A percentile compares a stretch with the other conserved stretches of the same genome.
phyloP scores from a whole-genome alignment of 164 flowering plant genomes.

The Taxillus chinensis region DNA sequence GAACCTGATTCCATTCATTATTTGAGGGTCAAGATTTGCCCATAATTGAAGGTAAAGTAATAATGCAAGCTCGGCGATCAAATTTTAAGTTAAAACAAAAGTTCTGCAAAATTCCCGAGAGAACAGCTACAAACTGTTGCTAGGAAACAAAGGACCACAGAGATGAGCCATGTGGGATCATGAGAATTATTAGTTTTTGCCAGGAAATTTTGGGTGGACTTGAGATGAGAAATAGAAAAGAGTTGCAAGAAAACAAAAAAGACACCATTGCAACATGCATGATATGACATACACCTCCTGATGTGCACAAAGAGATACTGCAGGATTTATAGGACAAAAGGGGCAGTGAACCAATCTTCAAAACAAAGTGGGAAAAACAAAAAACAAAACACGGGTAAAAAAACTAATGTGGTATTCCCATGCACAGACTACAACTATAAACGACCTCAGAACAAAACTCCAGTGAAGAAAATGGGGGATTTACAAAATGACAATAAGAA shows the following conservation, averaged over 20 bases:
- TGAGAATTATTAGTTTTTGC: neutral
- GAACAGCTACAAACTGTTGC: neutral
- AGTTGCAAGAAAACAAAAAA: constrained; percentile 3
- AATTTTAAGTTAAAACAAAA: too few relatives aligned
- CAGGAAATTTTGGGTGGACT: too few relatives aligned
- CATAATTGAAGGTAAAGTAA: too few relatives aligned
- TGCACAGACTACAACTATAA: constrained; percentile 11
- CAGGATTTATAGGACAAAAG: neutral
- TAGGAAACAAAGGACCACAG: neutral
- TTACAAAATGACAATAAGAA: constrained; percentile 7
- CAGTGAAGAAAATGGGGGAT: neutral
- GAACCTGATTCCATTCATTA: too few relatives aligned
- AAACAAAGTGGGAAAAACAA: neutral
- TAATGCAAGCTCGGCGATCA: too few relatives aligned
- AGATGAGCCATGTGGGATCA: neutral
- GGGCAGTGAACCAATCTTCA: neutral
- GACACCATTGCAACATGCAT: neutral
- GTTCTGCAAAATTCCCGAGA: too few relatives aligned
- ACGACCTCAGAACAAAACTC: constrained; percentile 1
- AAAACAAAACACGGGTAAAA: too few relatives aligned
- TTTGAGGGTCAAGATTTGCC: too few relatives aligned
- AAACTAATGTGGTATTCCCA: constrained; percentile 9
- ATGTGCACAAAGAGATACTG: neutral
- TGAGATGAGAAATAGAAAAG: neutral
- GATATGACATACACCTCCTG: neutral